Conservation (phyloP, 371 early-diverging fungal species). For the Circinella minor region DNA sequence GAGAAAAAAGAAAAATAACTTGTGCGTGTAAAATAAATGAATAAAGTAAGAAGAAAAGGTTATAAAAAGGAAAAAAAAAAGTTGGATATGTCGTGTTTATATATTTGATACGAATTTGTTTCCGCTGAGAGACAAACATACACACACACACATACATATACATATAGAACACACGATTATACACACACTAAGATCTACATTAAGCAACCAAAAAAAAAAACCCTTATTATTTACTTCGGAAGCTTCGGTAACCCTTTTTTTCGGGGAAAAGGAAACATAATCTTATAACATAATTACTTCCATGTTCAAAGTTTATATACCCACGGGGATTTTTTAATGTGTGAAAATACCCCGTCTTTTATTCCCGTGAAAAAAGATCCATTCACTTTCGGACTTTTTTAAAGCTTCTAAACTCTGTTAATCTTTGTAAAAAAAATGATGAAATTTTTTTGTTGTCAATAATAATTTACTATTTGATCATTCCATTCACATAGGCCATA, state of each 20-base stretch:
- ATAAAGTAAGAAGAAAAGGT: conserved; percentile 1
- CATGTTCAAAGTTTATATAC: background rate
- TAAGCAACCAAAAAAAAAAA: background rate
- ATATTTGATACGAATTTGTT: conserved; percentile 9
- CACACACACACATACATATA: background rate
- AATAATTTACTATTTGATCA: too few relatives aligned
- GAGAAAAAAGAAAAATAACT: conserved; percentile 2
- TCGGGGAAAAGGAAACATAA: conserved; percentile 20
- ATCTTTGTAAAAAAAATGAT: too few relatives aligned
- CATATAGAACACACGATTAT: background rate
- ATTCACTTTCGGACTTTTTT: too few relatives aligned
- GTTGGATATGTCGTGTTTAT: background rate
- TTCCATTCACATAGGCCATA: too few relatives aligned
- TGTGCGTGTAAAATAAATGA: background rate
- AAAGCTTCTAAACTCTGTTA: too few relatives aligned
- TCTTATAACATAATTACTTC: background rate
- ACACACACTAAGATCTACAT: background rate
- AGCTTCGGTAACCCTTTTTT: background rate
- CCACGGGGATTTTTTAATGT: background rate
- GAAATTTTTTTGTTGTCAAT: too few relatives aligned
- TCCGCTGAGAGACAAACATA: background rate
- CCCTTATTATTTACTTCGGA: background rate
- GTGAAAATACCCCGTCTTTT: background rate
- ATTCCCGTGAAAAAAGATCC: background rate
- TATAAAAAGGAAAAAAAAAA: background rate